A percentile compares a stretch with the other conserved stretches of the same genome.
Conservation (phyloP, 176 grass and related monocot genomes). For the Eragrostis nindensis region DNA sequence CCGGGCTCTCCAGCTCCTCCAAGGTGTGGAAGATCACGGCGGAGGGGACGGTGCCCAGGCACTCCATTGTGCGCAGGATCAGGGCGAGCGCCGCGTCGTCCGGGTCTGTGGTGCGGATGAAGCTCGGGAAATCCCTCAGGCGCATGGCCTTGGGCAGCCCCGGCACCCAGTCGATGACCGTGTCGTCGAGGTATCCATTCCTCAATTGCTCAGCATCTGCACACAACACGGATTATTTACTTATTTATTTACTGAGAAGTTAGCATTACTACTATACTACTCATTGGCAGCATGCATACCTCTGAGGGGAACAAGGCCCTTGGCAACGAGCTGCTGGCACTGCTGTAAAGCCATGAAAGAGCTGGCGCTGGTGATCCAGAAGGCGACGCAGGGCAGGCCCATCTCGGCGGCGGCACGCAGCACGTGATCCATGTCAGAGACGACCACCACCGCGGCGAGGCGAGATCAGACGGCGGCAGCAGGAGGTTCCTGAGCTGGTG, state of each 20-base stretch:
- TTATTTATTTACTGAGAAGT: no score
- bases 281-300: background rate
- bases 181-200: conserved; percentile 30
- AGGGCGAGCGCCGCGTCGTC: background rate
- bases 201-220: conserved; percentile 23
- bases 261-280: no score
- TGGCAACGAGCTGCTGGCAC: conserved; percentile 5
- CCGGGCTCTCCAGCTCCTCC: conserved; percentile 19
- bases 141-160: conserved; percentile 36
- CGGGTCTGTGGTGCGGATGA: conserved; percentile 19
- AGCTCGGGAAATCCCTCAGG: conserved; percentile 22
- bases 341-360: conserved; percentile 33
- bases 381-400: conserved; percentile 36
- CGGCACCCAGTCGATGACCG: conserved; percentile 28
- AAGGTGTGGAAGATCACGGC: conserved; percentile 40
- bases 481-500: conserved; percentile 11
- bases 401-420: conserved; percentile 22
- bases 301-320: conserved; percentile 33
- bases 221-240: no score
- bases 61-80: background rate
- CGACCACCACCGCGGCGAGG: background rate
- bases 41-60: background rate
- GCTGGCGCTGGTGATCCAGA: conserved; percentile 32
- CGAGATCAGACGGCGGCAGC: background rate
- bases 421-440: conserved; percentile 31